Base-by-base conservation (phyloP, 2,329 filamentous ascomycete genomes). In the Hypocrella siamensis region DNA sequence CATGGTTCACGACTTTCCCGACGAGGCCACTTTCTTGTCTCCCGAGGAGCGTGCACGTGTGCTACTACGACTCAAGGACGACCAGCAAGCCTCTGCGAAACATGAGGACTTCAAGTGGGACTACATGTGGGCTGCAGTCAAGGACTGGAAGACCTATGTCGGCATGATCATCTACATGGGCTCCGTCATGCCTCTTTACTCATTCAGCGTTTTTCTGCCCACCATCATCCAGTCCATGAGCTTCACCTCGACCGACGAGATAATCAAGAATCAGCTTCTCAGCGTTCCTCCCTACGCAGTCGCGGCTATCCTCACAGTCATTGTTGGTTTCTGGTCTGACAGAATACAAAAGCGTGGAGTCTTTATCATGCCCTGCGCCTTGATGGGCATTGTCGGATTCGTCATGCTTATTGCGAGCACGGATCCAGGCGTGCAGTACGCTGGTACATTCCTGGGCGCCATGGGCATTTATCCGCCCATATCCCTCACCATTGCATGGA, bases 401-500 rank as follows among this genome's bases (percentile, higher is more conserved):
- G 51, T 65, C 25, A 85, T 94, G 76, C 65, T 93, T 3, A 61
- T 93, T 2, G 72, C 70, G 2, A 71, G 70, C 4, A 58, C 65
- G 3, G 60, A 61, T 5, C 62, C 84, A 0, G 65, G 63, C 0
- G 73, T 88, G 1, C 76, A 85, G 46, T 94, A 94, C 49, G 79
- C 76, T 0, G 86, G 80, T 0, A 80, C 75, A 0, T 94, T 93
- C 53, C 61, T 94, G 0, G 85, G 79, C 0, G 85, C 86, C 0
- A 61, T 88, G 35, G 85, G 86, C 1, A 93, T 93, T 42, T 93
- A 93, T 46, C 85, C 86, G 0, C 79, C 75, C 45, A 82, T 93
- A 35, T 60, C 83, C 7, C 90, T 93, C 48, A 93, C 83, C 0
- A 83, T 94, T 40, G 75, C 77, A 2, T 94, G 86, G 86, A 64